phyloP scores from a whole-genome alignment of 2,329 filamentous ascomycete species.

The Pestalotiopsis sp. region DNA sequence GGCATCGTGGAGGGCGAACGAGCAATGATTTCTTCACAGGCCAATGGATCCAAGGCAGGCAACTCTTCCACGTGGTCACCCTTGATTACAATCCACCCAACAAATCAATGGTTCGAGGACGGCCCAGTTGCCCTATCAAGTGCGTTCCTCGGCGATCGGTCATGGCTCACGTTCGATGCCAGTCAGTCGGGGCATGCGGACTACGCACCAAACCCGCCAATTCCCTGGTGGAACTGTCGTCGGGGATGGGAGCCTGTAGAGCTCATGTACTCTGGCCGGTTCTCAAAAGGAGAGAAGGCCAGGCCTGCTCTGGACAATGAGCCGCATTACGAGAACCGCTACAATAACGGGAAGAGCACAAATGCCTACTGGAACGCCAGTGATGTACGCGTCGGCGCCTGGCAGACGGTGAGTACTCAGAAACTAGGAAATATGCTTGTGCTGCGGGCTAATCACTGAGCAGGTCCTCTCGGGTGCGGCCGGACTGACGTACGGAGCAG shows the following conservation, averaged over 20 bases:
- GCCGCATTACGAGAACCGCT: constrained; percentile 21
- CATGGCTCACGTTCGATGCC: constrained; percentile 22
- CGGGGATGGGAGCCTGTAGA: constrained; percentile 20
- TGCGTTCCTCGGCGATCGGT: constrained; percentile 16
- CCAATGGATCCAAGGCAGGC: background rate
- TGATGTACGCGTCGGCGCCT: constrained; percentile 19
- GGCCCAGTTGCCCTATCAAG: constrained; percentile 20
- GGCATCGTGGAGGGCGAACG: constrained; percentile 18
- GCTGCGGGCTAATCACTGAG: background rate
- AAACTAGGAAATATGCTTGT: background rate
- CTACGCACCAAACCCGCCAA: constrained; percentile 22
- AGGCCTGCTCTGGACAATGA: constrained; percentile 22
- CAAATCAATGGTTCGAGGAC: constrained; percentile 23
- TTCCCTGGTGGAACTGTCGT: constrained; percentile 18
- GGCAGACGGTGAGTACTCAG: constrained; percentile 18
- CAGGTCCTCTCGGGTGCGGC: constrained; percentile 20
- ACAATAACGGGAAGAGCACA: constrained; percentile 17
- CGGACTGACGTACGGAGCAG: constrained; percentile 20
- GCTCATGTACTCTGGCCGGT: constrained; percentile 19
- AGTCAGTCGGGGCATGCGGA: constrained; percentile 23
- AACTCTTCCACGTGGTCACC: constrained; percentile 12
- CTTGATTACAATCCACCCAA: constrained; percentile 22
- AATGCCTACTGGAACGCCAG: constrained; percentile 20
- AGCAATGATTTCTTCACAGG: background rate
- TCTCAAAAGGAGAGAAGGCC: constrained; percentile 12